phyloP scores from a whole-genome alignment of 108 stramenopile species.

The Cyclotella choctawhatcheeana region DNA sequence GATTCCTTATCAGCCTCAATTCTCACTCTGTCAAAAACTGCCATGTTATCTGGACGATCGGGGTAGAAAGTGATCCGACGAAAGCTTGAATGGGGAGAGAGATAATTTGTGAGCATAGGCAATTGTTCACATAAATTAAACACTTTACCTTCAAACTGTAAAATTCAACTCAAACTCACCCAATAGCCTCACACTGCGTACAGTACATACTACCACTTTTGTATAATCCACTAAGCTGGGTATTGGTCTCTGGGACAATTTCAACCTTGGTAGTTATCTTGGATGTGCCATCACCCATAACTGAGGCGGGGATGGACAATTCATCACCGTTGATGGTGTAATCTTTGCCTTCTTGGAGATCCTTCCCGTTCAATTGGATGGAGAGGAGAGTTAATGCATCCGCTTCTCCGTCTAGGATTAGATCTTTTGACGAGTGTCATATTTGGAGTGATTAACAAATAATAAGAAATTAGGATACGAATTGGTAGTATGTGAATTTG shows the following conservation, averaged over 20 bases:
- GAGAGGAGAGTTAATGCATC: constrained; percentile 21
- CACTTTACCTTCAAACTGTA: no score
- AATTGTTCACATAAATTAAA: no score
- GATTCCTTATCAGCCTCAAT: constrained; percentile 79
- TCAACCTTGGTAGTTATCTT: not conserved
- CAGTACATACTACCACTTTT: constrained; percentile 88
- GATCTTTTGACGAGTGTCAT: constrained; percentile 13
- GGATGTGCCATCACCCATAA: not conserved
- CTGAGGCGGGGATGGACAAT: constrained; percentile 41
- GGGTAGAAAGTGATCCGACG: constrained; percentile 93
- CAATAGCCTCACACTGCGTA: constrained; percentile 93
- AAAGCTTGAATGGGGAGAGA: no score
- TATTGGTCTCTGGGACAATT: constrained; percentile 87
- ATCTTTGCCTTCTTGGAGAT: constrained; percentile 24
- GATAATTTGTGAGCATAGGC: no score
- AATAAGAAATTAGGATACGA: not conserved
- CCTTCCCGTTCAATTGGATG: constrained; percentile 43
- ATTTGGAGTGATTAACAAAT: not conserved
- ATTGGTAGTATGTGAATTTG: not conserved
- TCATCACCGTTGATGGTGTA: constrained; percentile 38
- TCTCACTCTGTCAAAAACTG: constrained; percentile 73
- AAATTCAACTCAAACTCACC: no score
- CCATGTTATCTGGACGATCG: constrained; percentile 97
- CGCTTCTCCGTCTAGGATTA: constrained; percentile 53
- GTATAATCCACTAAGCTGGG: constrained; percentile 93